A percentile compares a stretch with the other conserved stretches of the same genome.
phyloP scores from a whole-genome alignment of 805 yeast genomes.

The Vanderwaltozyma tropicalis region DNA sequence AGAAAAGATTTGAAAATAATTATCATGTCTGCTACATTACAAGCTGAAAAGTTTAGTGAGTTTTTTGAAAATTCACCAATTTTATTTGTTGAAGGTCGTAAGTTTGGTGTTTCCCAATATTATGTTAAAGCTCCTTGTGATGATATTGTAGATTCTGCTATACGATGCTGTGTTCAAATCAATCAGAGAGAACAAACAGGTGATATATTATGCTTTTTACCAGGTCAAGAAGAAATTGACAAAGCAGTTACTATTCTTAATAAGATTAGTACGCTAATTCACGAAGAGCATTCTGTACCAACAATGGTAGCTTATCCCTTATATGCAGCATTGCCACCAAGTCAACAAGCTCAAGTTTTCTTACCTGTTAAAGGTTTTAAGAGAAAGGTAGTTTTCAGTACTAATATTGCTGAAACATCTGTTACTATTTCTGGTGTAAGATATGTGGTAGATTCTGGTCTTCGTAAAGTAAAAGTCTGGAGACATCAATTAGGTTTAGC shows the following conservation, averaged over 20 bases:
- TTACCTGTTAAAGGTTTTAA: slow-evolving; percentile 49
- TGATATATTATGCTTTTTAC: slow-evolving; percentile 82
- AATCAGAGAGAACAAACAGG: slow-evolving; percentile 72
- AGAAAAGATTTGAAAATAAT: slow-evolving; percentile 56
- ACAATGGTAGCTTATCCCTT: slow-evolving; percentile 67
- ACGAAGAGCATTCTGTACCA: slow-evolving; percentile 55
- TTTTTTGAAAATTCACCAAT: slow-evolving; percentile 79
- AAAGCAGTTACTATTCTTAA: slow-evolving; percentile 56
- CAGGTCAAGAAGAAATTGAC: slow-evolving; percentile 98
- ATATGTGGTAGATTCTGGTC: slow-evolving; percentile 86
- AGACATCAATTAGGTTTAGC: slow-evolving; percentile 85
- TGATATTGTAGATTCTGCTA: slow-evolving; percentile 73
- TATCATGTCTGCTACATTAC: slow-evolving; percentile 94
- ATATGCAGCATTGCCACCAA: slow-evolving; percentile 88
- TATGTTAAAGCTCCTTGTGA: slow-evolving; percentile 57
- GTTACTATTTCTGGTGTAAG: slow-evolving; percentile 91
- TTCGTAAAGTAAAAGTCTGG: slow-evolving; percentile 91
- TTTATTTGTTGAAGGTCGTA: slow-evolving; percentile 79
- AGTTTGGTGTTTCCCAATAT: slow-evolving; percentile 68
- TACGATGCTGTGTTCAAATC: slow-evolving; percentile 65
- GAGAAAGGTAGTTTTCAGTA: slow-evolving; percentile 81
- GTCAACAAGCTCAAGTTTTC: slow-evolving; percentile 74
- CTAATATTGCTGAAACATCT: slow-evolving; percentile 97
- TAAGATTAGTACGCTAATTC: slow-evolving; percentile 52
- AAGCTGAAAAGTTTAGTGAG: slow-evolving; percentile 67